Conservation (phyloP, 2,329 filamentous ascomycete genomes). For the Epichloe uncinata region DNA sequence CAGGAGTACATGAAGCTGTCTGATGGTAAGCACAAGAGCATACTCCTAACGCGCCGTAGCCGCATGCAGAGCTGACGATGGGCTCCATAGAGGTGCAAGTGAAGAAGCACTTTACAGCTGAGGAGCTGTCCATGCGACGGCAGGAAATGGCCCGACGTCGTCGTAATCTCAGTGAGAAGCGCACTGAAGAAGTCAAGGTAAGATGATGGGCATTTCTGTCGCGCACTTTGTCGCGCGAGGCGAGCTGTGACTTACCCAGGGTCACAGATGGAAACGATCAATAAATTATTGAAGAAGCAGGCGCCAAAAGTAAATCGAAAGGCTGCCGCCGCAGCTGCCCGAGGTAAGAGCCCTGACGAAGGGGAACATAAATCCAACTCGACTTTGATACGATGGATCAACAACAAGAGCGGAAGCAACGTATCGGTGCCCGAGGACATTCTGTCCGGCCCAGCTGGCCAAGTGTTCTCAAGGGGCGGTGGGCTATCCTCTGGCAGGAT, state of each 20-base stretch:
- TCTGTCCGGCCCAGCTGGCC: slow-evolving; percentile 47
- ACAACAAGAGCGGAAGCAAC: slow-evolving; percentile 47
- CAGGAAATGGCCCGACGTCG: slow-evolving; percentile 49
- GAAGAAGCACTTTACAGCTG: slow-evolving; percentile 48
- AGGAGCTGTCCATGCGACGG: slow-evolving; percentile 48
- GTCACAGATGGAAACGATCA: slow-evolving; percentile 72
- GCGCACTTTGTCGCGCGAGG: background rate
- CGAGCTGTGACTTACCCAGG: background rate
- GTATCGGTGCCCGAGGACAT: slow-evolving; percentile 57
- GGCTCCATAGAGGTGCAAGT: slow-evolving; percentile 44
- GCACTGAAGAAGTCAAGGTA: slow-evolving; percentile 52
- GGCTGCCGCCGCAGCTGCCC: slow-evolving; percentile 27
- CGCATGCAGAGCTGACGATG: background rate
- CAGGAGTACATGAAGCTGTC: slow-evolving; percentile 47
- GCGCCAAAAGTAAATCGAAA: slow-evolving; percentile 58
- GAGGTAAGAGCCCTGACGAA: slow-evolving; percentile 34
- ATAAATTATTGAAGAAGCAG: slow-evolving; percentile 78
- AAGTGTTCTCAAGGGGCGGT: slow-evolving; percentile 33
- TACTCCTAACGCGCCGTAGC: background rate
- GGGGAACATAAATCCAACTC: slow-evolving; percentile 39
- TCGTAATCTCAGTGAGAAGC: slow-evolving; percentile 50
- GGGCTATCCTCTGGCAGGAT: slow-evolving; percentile 30
- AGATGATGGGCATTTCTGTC: slow-evolving; percentile 4
- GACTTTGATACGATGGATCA: slow-evolving; percentile 58
- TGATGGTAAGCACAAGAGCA: slow-evolving; percentile 31